Conservation (phyloP, 139 green algal species). For the Edaphochlamys debaryana region DNA sequence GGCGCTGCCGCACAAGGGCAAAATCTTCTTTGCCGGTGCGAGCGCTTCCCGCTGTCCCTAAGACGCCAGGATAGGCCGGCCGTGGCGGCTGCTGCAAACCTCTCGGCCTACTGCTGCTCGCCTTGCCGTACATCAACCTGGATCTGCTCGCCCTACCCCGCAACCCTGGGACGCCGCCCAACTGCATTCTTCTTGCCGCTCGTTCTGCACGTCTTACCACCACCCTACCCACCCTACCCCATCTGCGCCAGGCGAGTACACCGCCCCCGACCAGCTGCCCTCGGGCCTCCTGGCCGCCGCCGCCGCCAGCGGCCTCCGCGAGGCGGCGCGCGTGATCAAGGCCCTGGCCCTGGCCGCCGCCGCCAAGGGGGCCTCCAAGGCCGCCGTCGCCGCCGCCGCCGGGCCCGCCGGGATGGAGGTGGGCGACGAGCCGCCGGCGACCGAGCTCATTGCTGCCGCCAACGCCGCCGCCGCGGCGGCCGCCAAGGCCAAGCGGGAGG, state of each 20-base stretch:
- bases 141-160: too few species aligned
- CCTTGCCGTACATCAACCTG: too few species aligned
- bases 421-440: slow-evolving; percentile 8
- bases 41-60: too few species aligned
- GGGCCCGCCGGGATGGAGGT: slow-evolving; percentile 30
- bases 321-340: slow-evolving; percentile 10
- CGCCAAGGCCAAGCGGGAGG: not conserved
- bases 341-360: not conserved
- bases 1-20: slow-evolving; percentile 1
- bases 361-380: not conserved
- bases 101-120: too few species aligned
- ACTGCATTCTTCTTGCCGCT: too few species aligned
- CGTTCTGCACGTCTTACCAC: too few species aligned
- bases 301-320: slow-evolving; percentile 13
- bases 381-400: not conserved
- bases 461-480: not conserved
- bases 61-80: too few species aligned
- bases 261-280: slow-evolving; percentile 21
- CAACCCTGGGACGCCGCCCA: too few species aligned
- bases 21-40: slow-evolving; percentile 25
- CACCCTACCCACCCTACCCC: too few species aligned
- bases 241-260: slow-evolving; percentile 14
- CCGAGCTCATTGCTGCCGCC: not conserved
- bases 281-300: slow-evolving; percentile 3
- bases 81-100: too few species aligned